These are phyloP conservation scores for Pythium monospermum DNA, from an alignment of 352 stramenopile genomes.

Conservation along the genomic window DNA sequence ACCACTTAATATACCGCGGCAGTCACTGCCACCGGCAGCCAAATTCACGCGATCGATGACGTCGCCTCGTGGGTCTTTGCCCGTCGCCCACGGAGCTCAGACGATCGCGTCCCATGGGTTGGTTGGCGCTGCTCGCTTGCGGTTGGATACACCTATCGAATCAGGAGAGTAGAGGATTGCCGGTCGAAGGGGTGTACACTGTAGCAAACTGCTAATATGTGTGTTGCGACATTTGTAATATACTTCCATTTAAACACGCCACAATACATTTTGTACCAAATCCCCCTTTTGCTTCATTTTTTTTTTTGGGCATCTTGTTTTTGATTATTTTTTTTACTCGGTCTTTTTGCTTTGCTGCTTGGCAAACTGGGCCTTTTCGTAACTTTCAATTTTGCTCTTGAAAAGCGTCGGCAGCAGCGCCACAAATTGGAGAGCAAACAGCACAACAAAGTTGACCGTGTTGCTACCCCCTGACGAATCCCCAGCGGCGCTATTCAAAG, in stretches of 20 bases:
- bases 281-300: too few species aligned
- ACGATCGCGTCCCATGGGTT: conserved; percentile 1
- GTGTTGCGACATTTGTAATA: too few species aligned
- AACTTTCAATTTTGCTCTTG: conserved; percentile 84
- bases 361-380: conserved; percentile 72
- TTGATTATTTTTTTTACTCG: background rate
- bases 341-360: conserved; percentile 39
- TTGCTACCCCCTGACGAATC: conserved; percentile 50
- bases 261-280: too few species aligned
- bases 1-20: too few species aligned
- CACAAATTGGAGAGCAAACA: conserved; percentile 84
- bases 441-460: conserved; percentile 70
- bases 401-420: conserved; percentile 78
- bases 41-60: too few species aligned
- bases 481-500: conserved; percentile 63
- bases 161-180: too few species aligned
- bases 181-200: too few species aligned
- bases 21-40: too few species aligned
- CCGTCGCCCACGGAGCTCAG: too few species aligned
- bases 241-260: too few species aligned
- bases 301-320: background rate
- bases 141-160: conserved; percentile 11
- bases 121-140: conserved; percentile 13
- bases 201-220: too few species aligned
- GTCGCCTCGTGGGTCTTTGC: too few species aligned